These are phyloP conservation scores for Rossbeevera mucosa DNA, from an alignment of 768 basidiomycete genomes.

Conservation along the genomic window DNA sequence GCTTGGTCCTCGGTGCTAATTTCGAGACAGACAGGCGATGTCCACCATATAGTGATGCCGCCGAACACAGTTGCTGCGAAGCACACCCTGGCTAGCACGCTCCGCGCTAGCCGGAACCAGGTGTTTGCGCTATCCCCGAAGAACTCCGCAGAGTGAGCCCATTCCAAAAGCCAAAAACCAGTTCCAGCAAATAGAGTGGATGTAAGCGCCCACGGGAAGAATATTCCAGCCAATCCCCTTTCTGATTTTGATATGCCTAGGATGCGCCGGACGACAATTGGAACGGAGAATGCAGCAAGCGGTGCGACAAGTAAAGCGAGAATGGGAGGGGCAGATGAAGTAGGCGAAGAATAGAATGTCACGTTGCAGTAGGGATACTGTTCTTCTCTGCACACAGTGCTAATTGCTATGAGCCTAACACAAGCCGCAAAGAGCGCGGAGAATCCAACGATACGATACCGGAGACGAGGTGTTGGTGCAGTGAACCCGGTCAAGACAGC, in stretches of 20 bases:
- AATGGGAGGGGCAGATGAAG: conserved; percentile 60
- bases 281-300: conserved; percentile 52
- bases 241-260: conserved; percentile 69
- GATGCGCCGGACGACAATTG: conserved; percentile 51
- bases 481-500: conserved; percentile 57
- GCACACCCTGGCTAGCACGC: conserved; percentile 56
- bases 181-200: conserved; percentile 57
- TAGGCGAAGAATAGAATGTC: conserved; percentile 80
- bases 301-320: conserved; percentile 55
- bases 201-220: conserved; percentile 56
- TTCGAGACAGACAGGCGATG: conserved; percentile 69
- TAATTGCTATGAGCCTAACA: conserved; percentile 70
- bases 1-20: conserved; percentile 36
- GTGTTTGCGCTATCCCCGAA: conserved; percentile 39
- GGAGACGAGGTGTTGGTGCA: conserved; percentile 65
- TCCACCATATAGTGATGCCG: conserved; percentile 65
- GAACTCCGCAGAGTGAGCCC: conserved; percentile 55
- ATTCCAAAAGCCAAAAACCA: conserved; percentile 79
- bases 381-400: conserved; percentile 92
- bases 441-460: conserved; percentile 71
- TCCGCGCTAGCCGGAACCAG: conserved; percentile 49
- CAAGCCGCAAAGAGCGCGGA: conserved; percentile 60
- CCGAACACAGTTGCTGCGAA: conserved; percentile 46
- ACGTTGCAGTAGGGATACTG: conserved; percentile 86
- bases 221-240: conserved; percentile 61